phyloP scores from a whole-genome alignment of 768 basidiomycete species.

The Mycena metata region DNA sequence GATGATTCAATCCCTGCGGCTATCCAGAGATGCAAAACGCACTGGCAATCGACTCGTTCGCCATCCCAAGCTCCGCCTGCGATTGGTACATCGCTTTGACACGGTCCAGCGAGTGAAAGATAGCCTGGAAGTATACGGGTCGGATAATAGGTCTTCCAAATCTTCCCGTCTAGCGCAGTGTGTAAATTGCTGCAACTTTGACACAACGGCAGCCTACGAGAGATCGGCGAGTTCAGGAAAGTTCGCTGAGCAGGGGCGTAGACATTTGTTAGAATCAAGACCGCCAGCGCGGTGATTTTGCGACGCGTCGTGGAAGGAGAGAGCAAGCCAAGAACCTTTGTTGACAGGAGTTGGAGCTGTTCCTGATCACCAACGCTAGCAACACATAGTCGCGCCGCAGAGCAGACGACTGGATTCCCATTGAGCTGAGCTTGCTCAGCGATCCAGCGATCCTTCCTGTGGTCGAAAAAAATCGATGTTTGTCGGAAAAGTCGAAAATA shows the following conservation, averaged over 20 bases:
- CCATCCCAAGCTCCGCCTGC: constrained; percentile 83
- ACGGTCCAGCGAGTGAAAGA: constrained; percentile 82
- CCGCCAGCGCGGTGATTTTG: too few species aligned
- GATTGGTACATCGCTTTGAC: constrained; percentile 83
- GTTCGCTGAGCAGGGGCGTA: constrained; percentile 65
- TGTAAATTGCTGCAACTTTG: constrained; percentile 1
- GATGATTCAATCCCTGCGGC: constrained; percentile 15
- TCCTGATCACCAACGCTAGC: too few species aligned
- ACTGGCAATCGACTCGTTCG: constrained; percentile 92
- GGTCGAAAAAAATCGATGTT: too few species aligned
- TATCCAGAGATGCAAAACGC: constrained; percentile 47
- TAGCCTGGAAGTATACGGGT: constrained; percentile 88
- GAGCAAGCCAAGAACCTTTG: too few species aligned
- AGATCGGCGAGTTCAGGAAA: constrained; percentile 82
- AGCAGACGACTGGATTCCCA: too few species aligned
- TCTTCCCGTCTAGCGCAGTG: constrained; percentile 77
- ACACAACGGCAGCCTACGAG: constrained; percentile 63
- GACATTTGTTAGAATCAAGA: too few species aligned
- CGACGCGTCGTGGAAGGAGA: too few species aligned
- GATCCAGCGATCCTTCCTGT: too few species aligned
- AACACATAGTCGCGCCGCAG: too few species aligned
- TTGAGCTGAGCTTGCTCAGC: too few species aligned
- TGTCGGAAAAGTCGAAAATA: too few species aligned
- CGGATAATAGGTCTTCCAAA: constrained; percentile 88
- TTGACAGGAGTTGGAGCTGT: too few species aligned